Percentiles rank a stretch among this genome's conserved stretches.
phyloP scores from a whole-genome alignment of 1,139 yeast genomes.

The Ogataea hybrid region DNA sequence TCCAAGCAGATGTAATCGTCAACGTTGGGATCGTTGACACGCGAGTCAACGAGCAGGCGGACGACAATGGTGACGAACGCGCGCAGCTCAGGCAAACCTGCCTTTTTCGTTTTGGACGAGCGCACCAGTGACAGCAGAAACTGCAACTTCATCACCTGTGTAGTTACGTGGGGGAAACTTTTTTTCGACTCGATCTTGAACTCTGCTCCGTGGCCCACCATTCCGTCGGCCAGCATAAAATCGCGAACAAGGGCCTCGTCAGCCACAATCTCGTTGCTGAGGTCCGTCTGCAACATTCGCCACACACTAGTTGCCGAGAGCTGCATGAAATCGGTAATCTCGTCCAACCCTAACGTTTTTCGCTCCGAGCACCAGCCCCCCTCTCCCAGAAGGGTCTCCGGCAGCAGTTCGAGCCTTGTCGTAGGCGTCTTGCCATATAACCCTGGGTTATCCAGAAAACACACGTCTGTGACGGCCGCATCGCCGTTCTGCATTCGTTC shows the following conservation, averaged over 20 bases:
- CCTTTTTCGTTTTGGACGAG: not conserved
- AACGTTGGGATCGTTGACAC: slow-evolving; percentile 15
- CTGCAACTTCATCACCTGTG: slow-evolving; percentile 22
- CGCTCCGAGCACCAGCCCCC: not conserved
- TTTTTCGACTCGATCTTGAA: slow-evolving; percentile 19
- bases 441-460: slow-evolving; percentile 12
- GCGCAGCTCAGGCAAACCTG: not conserved
- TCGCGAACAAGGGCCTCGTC: not conserved
- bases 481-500: slow-evolving; percentile 8
- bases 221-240: not conserved
- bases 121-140: slow-evolving; percentile 11
- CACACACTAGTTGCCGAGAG: not conserved
- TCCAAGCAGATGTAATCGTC: slow-evolving; percentile 10
- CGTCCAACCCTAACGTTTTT: not conserved
- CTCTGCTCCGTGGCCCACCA: not conserved
- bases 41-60: slow-evolving; percentile 16
- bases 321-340: not conserved
- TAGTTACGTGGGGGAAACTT: slow-evolving; percentile 15
- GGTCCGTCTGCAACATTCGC: not conserved
- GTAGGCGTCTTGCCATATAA: not conserved
- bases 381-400: not conserved
- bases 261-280: not conserved
- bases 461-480: slow-evolving; percentile 15
- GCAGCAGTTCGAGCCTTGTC: not conserved
- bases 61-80: slow-evolving; percentile 5